phyloP scores from a whole-genome alignment of 2,329 filamentous ascomycete genomes.

The Trichoderma atrobrunneum region DNA sequence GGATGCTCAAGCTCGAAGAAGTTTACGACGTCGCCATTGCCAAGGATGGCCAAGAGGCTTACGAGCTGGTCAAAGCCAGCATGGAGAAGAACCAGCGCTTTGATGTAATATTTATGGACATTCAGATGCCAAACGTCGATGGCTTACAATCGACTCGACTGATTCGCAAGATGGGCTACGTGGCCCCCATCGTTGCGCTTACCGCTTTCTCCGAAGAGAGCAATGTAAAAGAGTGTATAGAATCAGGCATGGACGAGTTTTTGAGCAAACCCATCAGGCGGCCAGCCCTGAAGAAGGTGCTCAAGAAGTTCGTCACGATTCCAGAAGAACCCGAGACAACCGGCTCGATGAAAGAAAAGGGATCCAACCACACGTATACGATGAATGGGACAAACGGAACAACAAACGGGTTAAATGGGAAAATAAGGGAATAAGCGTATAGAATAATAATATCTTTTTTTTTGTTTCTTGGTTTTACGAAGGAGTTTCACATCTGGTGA shows the following conservation, averaged over 20 bases:
- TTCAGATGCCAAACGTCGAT: slow-evolving; percentile 92
- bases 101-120: slow-evolving; percentile 93
- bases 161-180: slow-evolving; percentile 83
- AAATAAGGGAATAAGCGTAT: slow-evolving; percentile 1
- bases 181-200: slow-evolving; percentile 82
- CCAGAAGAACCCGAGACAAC: slow-evolving; percentile 55
- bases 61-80: slow-evolving; percentile 77
- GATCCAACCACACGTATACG: background rate
- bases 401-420: background rate
- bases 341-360: background rate
- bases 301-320: slow-evolving; percentile 81
- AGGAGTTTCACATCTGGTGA: background rate
- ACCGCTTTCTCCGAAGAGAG: slow-evolving; percentile 89
- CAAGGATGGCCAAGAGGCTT: slow-evolving; percentile 81
- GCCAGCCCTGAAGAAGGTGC: slow-evolving; percentile 80
- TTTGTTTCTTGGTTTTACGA: background rate
- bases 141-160: slow-evolving; percentile 81
- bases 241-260: slow-evolving; percentile 91
- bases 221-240: slow-evolving; percentile 82
- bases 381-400: slow-evolving; percentile 3
- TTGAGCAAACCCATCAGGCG: slow-evolving; percentile 72
- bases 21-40: slow-evolving; percentile 88
- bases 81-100: slow-evolving; percentile 73
- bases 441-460: slow-evolving; percentile 5
- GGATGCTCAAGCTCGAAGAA: slow-evolving; percentile 71